These are phyloP conservation scores for Pseudogymnoascus pannorum DNA, from an alignment of 2,329 filamentous ascomycete species.

Conservation along the genomic window DNA sequence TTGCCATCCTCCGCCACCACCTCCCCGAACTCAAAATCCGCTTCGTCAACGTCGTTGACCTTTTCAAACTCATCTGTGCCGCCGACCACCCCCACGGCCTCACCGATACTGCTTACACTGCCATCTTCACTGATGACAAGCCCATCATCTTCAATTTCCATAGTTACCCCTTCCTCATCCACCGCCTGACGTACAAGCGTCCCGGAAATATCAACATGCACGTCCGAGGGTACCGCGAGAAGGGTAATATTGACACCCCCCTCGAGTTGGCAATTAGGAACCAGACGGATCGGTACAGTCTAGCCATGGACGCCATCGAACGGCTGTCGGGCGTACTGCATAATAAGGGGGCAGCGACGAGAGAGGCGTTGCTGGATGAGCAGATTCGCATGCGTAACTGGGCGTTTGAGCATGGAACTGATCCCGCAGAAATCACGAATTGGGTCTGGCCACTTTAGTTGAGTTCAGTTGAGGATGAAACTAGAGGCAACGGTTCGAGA, in stretches of 20 bases:
- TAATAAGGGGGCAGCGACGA: slow-evolving; percentile 54
- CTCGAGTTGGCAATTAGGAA: slow-evolving; percentile 73
- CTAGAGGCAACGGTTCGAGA: neutral
- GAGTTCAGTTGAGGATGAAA: neutral
- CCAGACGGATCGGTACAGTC: slow-evolving; percentile 66
- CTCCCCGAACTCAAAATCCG: slow-evolving; percentile 68
- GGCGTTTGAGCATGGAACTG: slow-evolving; percentile 63
- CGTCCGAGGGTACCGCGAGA: slow-evolving; percentile 74
- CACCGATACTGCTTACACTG: slow-evolving; percentile 55
- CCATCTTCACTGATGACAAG: slow-evolving; percentile 64
- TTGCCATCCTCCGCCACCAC: slow-evolving; percentile 63
- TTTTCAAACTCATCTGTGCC: slow-evolving; percentile 70
- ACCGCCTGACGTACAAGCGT: slow-evolving; percentile 69
- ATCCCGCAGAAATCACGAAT: slow-evolving; percentile 39
- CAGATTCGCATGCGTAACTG: slow-evolving; percentile 57
- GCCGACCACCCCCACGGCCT: slow-evolving; percentile 68
- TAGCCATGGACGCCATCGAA: slow-evolving; percentile 72
- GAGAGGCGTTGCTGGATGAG: slow-evolving; percentile 57
- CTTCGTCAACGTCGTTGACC: slow-evolving; percentile 72
- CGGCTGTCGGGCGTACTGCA: slow-evolving; percentile 49
- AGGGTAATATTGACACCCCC: slow-evolving; percentile 78
- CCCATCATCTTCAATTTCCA: slow-evolving; percentile 82
- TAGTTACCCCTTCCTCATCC: slow-evolving; percentile 73
- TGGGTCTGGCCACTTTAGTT: slow-evolving; percentile 25
- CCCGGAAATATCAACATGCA: slow-evolving; percentile 61